Evolutionary conservation across 2,329 filamentous ascomycete genomes (phyloP).

Genomic region (Diaporthe batatas): DNA sequence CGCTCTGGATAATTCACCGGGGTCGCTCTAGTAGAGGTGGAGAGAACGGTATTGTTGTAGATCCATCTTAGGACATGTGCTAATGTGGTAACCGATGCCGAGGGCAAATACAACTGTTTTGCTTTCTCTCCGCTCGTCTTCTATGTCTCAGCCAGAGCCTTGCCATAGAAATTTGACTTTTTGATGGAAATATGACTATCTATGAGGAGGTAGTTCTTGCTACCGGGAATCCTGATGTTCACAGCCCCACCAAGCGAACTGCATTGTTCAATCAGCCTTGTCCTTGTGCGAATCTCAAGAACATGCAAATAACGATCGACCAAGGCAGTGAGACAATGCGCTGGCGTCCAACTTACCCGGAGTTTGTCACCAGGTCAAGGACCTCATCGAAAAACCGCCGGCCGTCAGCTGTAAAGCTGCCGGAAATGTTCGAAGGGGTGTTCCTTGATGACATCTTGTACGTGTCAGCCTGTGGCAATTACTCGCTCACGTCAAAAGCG

Average conservation of each 20-base stretch:
- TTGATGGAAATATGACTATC: neutral
- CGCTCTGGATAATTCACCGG: too few relatives aligned
- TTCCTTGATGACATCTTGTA: neutral
- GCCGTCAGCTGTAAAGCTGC: neutral
- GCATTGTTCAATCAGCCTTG: neutral
- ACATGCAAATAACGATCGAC: neutral
- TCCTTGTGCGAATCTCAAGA: neutral
- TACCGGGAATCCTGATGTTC: neutral
- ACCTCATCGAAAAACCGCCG: neutral
- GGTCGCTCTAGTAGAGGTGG: neutral
- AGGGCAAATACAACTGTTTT: neutral
- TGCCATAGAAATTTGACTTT: neutral
- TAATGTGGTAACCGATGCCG: neutral
- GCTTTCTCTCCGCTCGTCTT: neutral
- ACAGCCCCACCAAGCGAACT: neutral
- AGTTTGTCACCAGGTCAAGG: neutral
- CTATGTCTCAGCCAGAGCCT: neutral
- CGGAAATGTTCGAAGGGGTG: too few relatives aligned
- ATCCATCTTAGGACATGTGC: conserved; percentile 9
- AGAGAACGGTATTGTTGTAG: neutral
- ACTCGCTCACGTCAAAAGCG: neutral
- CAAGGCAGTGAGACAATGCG: neutral
- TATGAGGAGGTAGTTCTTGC: neutral
- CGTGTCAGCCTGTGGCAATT: too few relatives aligned
- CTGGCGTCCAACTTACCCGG: neutral